phyloP scores from a whole-genome alignment of 2,329 filamentous ascomycete species.

The Shiraia bambusicola region DNA sequence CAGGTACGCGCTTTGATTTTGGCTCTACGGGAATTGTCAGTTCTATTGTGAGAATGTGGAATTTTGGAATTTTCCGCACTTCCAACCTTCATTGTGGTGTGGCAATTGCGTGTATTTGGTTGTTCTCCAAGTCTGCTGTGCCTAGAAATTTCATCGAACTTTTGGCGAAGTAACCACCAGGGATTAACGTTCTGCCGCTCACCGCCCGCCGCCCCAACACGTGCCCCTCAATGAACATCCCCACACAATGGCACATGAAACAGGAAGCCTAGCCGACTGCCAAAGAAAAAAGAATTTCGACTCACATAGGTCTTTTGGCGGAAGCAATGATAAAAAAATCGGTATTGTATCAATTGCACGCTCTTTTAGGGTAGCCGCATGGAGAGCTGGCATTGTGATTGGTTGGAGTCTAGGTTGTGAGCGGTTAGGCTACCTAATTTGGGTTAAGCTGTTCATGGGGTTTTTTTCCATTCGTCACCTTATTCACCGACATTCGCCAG shows the following conservation, averaged over 20 bases:
- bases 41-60: not conserved
- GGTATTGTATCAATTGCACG: not conserved
- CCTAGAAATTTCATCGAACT: constrained; percentile 28
- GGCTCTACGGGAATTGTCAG: constrained; percentile 63
- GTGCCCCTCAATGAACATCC: not conserved
- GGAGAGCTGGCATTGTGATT: constrained; percentile 7
- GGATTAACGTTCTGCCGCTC: constrained; percentile 2
- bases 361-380: not conserved
- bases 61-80: constrained; percentile 34
- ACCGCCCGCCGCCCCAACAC: not conserved
- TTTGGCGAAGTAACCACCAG: constrained; percentile 18
- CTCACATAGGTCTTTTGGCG: not conserved
- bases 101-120: constrained; percentile 11
- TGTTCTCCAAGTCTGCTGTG: constrained; percentile 13
- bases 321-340: not conserved
- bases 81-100: constrained; percentile 45
- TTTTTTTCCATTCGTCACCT: not conserved
- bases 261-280: not conserved
- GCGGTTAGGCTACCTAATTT: constrained; percentile 19
- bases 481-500: not conserved
- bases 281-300: no score
- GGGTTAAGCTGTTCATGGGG: constrained; percentile 8
- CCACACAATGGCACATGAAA: not conserved
- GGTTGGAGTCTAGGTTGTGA: constrained; percentile 7
- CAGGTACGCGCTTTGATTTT: constrained; percentile 87